Evolutionary conservation across 2,329 filamentous ascomycete genomes (phyloP), one percentile per base, ranked within the genome.

Genomic region (Thielaviopsis punctulata): DNA sequence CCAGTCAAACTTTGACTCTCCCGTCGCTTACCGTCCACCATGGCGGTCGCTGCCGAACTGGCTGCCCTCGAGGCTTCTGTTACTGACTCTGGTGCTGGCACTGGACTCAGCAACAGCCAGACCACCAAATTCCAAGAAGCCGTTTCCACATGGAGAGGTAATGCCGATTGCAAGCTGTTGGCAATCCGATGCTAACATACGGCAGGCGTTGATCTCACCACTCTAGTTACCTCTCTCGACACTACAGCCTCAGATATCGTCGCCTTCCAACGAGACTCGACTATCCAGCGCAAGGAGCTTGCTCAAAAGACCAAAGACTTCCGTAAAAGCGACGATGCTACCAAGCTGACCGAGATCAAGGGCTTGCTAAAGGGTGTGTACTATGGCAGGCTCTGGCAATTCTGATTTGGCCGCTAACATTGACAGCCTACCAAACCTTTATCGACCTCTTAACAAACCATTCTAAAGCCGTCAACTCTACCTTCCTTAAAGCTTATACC

Each of bases 231-330:
- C 27, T 85, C 77, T 58, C 81, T 98, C 57, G 92, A 98, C 67
- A 84, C 82, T 55, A 90, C 88, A 3, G 92, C 92, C n/a, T 90
- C 89, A 10, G 92, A 96, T 61, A 87, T 98, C 56, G 87, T 96
- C 50, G 73, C 84, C 47, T 88, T 94, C 64, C 93, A 98, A 64
- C 79, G 89, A 60, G 92, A 96, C 66, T 86, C 90, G n/a, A 84
- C 95, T 4, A 82, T 95, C 0, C 90, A 98, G 65, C 78, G 92
- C 51, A 98, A 98, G 64, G 93, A 98, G 56, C 73, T 98, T 19
- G 92, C 93, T n/a, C 89, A 95, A 63, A 96, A 95, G 73, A 98
- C 92, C 1, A 98, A 98, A 62, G 90, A 96, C 61, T 98, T 96
- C 60, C 76, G 89, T 56, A 96, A 95, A 65, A 75, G 94, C 10